Conservation (phyloP, 73 alveolate species). For the Chromera velia region DNA sequence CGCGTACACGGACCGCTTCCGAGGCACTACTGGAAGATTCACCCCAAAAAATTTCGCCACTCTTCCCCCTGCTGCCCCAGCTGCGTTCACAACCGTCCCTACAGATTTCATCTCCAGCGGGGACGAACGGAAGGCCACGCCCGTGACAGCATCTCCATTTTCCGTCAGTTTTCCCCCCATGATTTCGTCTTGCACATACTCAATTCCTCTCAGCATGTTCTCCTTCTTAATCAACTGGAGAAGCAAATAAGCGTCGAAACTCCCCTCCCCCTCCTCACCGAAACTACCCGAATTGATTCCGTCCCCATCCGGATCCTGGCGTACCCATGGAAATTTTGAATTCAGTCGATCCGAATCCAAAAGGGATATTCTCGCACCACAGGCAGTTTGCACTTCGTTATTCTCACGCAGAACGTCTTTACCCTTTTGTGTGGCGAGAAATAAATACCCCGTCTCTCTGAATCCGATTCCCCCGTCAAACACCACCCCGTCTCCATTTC, state of each 20-base stretch:
- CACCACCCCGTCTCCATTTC: too few species aligned
- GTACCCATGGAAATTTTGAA: background rate
- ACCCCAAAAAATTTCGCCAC: background rate
- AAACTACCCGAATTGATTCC: background rate
- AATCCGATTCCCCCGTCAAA: too few species aligned
- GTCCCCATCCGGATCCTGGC: too few species aligned
- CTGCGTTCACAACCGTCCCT: background rate
- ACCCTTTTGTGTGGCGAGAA: background rate
- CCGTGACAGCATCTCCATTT: background rate
- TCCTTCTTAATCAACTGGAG: background rate
- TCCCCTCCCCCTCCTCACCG: background rate
- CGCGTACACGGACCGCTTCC: background rate
- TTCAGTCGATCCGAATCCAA: background rate
- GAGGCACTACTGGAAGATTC: background rate
- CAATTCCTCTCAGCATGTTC: background rate
- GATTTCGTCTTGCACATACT: background rate
- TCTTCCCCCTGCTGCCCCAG: background rate
- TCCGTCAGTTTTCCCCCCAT: too few species aligned
- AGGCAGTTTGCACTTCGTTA: background rate
- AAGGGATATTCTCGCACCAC: background rate
- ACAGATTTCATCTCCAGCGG: too few species aligned
- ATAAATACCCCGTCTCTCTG: background rate
- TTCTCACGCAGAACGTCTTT: background rate
- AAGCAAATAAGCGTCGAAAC: background rate
- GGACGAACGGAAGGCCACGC: background rate